phyloP scores from a whole-genome alignment of 2,329 filamentous ascomycete genomes.

The Penicillium sp. region DNA sequence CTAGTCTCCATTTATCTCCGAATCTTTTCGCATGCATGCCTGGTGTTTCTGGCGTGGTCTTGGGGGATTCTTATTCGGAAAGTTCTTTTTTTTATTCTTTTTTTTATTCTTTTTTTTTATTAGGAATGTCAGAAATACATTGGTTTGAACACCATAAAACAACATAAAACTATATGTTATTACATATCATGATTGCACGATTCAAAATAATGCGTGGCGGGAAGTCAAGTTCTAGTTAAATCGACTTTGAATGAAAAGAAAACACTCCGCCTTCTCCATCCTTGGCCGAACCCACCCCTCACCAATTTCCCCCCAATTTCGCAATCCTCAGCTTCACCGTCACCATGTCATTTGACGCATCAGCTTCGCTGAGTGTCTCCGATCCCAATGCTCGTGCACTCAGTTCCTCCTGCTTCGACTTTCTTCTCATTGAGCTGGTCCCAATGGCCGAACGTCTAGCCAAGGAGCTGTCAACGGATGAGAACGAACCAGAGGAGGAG shows the following conservation, averaged over 20 bases:
- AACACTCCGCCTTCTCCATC: background rate
- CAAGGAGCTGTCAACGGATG: conserved; percentile 57
- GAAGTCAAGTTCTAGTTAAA: background rate
- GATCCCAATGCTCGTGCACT: conserved; percentile 77
- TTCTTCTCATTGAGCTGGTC: conserved; percentile 94
- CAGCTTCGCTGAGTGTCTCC: conserved; percentile 67
- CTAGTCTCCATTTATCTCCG: background rate
- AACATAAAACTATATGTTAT: too few relatives aligned
- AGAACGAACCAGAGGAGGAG: conserved; percentile 52
- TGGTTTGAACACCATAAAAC: background rate
- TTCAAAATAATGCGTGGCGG: background rate
- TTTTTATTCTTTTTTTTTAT: background rate
- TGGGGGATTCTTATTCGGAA: background rate
- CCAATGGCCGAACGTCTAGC: conserved; percentile 88
- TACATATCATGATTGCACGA: background rate
- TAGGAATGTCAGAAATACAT: background rate
- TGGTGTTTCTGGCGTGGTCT: conserved; percentile 18
- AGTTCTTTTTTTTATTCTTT: background rate
- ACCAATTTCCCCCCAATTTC: background rate
- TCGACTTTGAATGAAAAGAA: background rate
- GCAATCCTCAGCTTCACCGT: background rate
- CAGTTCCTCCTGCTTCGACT: conserved; percentile 82
- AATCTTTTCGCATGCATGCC: conserved; percentile 16
- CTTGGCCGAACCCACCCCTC: background rate
- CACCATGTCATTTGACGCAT: conserved; percentile 71